A percentile compares a stretch with the other conserved stretches of the same genome.
Evolutionary conservation across 2,329 filamentous ascomycete species (phyloP).

Genomic region (Harringtonia aguacate): DNA sequence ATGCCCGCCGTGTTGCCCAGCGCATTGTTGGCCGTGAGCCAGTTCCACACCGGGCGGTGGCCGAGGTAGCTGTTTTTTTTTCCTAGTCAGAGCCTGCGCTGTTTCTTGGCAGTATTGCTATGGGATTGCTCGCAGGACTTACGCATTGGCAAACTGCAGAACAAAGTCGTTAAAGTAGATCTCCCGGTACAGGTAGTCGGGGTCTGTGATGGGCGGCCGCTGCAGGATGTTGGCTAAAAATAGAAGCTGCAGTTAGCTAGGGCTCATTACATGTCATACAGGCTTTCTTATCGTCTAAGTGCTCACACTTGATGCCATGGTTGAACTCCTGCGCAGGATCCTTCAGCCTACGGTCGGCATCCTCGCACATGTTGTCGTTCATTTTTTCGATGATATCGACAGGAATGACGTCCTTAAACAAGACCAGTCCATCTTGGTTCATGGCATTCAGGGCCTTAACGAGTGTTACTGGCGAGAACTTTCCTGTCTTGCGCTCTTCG

Average conservation of each 20-base stretch:
- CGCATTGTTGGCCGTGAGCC: too few species aligned
- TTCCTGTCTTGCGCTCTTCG: slow-evolving; percentile 1
- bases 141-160: slow-evolving; percentile 27
- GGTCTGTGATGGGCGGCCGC: slow-evolving; percentile 21
- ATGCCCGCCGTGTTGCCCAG: too few species aligned
- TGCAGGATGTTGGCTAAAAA: slow-evolving; percentile 25
- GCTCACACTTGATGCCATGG: slow-evolving; percentile 13
- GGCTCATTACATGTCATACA: slow-evolving; percentile 7
- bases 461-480: slow-evolving; percentile 2
- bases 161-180: slow-evolving; percentile 30
- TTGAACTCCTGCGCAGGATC: slow-evolving; percentile 13
- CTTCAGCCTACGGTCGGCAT: slow-evolving; percentile 11
- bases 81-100: too few species aligned
- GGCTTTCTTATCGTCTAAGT: too few species aligned
- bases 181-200: slow-evolving; percentile 22
- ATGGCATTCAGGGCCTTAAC: slow-evolving; percentile 12
- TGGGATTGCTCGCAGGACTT: too few species aligned
- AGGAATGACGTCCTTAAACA: slow-evolving; percentile 14
- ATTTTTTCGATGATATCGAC: slow-evolving; percentile 12
- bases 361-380: slow-evolving; percentile 11
- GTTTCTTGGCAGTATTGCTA: too few species aligned
- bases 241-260: neutral
- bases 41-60: too few species aligned
- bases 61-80: too few species aligned
- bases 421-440: slow-evolving; percentile 15